Evolutionary conservation across 2,329 filamentous ascomycete genomes (phyloP).

Genomic region (Ophiostoma triangulosporum): DNA sequence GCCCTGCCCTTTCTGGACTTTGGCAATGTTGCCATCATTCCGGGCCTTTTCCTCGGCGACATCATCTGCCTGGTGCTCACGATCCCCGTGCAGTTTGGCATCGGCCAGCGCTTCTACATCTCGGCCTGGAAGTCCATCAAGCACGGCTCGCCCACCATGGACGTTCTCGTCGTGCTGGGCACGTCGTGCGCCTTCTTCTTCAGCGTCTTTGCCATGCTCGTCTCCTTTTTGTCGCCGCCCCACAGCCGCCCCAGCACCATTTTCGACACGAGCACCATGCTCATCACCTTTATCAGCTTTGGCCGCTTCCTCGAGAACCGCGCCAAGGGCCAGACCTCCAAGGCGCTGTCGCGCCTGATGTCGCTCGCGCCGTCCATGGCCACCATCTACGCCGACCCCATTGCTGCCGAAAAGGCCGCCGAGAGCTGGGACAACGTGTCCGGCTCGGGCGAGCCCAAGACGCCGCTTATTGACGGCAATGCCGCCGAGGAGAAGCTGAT

Average conservation of each 20-base stretch:
- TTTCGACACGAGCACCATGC: slow-evolving; percentile 96
- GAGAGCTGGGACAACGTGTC: slow-evolving; percentile 54
- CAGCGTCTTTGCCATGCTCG: slow-evolving; percentile 72
- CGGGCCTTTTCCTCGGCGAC: slow-evolving; percentile 79
- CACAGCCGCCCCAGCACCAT: slow-evolving; percentile 75
- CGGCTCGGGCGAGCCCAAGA: slow-evolving; percentile 28
- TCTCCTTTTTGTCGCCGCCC: slow-evolving; percentile 62
- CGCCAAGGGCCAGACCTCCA: slow-evolving; percentile 92
- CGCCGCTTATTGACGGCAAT: slow-evolving; percentile 35
- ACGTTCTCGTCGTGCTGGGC: slow-evolving; percentile 85
- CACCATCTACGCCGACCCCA: slow-evolving; percentile 88
- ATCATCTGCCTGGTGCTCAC: slow-evolving; percentile 72
- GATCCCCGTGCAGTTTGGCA: slow-evolving; percentile 88
- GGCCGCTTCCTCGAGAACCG: slow-evolving; percentile 86
- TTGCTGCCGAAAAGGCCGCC: slow-evolving; percentile 80
- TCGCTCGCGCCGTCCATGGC: slow-evolving; percentile 93
- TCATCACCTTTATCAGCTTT: slow-evolving; percentile 88
- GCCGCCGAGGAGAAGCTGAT: slow-evolving; percentile 74
- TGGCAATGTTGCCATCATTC: slow-evolving; percentile 50
- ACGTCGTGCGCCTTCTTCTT: slow-evolving; percentile 96
- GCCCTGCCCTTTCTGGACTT: slow-evolving; percentile 62
- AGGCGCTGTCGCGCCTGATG: slow-evolving; percentile 86
- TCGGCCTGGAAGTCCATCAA: slow-evolving; percentile 89
- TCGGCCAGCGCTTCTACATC: slow-evolving; percentile 85
- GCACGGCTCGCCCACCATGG: slow-evolving; percentile 91